phyloP scores from a whole-genome alignment of 192 early-diverging fungal genomes.

The Gonapodya prolifera region DNA sequence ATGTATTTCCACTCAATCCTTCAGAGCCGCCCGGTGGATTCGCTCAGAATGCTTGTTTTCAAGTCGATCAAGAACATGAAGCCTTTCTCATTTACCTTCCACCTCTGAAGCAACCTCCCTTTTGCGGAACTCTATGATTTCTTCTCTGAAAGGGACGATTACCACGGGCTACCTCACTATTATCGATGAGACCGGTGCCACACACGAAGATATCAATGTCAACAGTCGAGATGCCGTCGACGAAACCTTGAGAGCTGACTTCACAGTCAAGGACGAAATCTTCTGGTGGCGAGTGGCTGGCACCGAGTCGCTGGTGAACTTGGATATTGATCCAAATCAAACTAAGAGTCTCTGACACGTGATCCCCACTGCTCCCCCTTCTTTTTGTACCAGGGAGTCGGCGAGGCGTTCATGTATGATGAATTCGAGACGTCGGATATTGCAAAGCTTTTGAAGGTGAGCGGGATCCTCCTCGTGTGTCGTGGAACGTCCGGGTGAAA shows the following conservation, averaged over 20 bases:
- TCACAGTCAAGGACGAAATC: conserved; percentile 35
- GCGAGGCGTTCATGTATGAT: conserved; percentile 57
- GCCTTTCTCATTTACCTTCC: no score
- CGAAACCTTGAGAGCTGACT: conserved; percentile 18
- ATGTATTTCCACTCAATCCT: no score
- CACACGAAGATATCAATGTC: conserved; percentile 12
- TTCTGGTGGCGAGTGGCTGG: conserved; percentile 54
- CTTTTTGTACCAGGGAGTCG: conserved; percentile 35
- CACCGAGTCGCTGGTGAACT: conserved; percentile 27
- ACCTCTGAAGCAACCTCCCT: no score
- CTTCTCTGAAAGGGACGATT: background rate
- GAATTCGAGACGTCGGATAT: conserved; percentile 45
- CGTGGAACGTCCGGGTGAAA: background rate
- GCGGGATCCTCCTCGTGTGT: no score
- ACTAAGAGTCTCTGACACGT: background rate
- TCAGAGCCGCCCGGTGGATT: no score
- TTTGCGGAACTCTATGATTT: no score
- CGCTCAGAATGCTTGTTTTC: no score
- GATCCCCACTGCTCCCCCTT: background rate
- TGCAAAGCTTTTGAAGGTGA: conserved; percentile 33
- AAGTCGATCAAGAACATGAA: no score
- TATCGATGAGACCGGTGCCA: background rate
- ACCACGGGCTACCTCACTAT: background rate
- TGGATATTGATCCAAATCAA: background rate
- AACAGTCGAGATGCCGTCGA: conserved; percentile 27